These are phyloP conservation scores for Schizophyllum amplum DNA, from an alignment of 1,284 basidiomycete genomes.

Conservation along the genomic window DNA sequence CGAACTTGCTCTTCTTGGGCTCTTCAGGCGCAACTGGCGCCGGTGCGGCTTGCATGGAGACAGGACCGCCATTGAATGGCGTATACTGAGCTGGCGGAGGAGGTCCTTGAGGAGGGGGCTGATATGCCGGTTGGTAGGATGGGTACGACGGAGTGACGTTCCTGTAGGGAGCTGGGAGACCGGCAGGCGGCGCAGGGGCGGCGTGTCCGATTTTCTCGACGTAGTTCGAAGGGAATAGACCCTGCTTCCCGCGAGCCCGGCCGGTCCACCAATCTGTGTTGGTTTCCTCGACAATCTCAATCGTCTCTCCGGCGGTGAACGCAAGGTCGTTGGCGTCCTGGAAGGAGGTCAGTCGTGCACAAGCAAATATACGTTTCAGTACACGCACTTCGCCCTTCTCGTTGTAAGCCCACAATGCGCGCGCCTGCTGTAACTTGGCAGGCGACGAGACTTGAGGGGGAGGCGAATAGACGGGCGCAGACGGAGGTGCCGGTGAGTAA, in stretches of 20 bases:
- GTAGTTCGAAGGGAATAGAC: slow-evolving; percentile 51
- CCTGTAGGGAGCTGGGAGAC: slow-evolving; percentile 14
- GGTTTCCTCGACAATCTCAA: slow-evolving; percentile 46
- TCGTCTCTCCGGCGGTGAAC: slow-evolving; percentile 43
- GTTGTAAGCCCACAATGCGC: slow-evolving; percentile 58
- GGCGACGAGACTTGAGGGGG: slow-evolving; percentile 5
- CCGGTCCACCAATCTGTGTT: slow-evolving; percentile 56
- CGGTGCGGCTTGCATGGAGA: slow-evolving; percentile 19
- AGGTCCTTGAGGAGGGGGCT: slow-evolving; percentile 11
- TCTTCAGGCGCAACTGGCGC: slow-evolving; percentile 32
- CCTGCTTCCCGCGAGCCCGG: slow-evolving; percentile 39
- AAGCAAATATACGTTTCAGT: slow-evolving; percentile 2
- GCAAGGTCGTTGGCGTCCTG: slow-evolving; percentile 54
- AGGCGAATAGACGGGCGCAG: slow-evolving; percentile 14
- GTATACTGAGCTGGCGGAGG: slow-evolving; percentile 1
- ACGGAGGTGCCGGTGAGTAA: slow-evolving; percentile 18
- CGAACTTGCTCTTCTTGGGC: slow-evolving; percentile 54
- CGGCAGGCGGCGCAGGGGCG: not conserved
- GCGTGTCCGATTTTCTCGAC: slow-evolving; percentile 36
- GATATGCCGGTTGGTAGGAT: slow-evolving; percentile 14
- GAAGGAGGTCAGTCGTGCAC: slow-evolving; percentile 4
- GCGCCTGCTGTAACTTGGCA: slow-evolving; percentile 29
- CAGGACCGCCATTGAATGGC: slow-evolving; percentile 13
- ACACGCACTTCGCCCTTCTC: slow-evolving; percentile 39
- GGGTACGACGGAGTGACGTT: slow-evolving; percentile 8